Evolutionary conservation across 768 basidiomycete species (phyloP).

Genomic region (Leccinum obscurum): DNA sequence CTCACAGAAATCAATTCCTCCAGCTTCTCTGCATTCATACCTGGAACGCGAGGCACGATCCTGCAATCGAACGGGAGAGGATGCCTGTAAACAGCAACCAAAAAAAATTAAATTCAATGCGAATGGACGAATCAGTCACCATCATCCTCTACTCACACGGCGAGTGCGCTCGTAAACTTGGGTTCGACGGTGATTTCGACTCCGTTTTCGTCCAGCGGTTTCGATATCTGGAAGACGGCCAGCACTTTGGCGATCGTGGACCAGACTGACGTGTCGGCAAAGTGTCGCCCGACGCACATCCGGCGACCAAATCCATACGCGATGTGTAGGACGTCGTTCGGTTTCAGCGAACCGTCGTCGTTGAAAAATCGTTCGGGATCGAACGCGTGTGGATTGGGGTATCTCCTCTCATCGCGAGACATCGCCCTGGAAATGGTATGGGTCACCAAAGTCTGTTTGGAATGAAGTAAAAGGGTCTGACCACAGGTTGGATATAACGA

Average conservation of each 20-base stretch:
- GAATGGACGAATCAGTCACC: not conserved
- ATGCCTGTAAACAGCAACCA: not conserved
- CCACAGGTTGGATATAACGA: constrained; percentile 12
- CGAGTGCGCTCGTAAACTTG: constrained; percentile 9
- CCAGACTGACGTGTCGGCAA: constrained; percentile 24
- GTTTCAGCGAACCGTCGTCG: constrained; percentile 19
- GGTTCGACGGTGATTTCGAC: constrained; percentile 17
- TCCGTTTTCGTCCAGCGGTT: constrained; percentile 4
- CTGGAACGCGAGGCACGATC: constrained; percentile 7
- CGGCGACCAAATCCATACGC: constrained; percentile 29
- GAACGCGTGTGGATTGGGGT: constrained; percentile 36
- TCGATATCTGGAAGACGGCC: constrained; percentile 9
- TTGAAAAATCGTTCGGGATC: constrained; percentile 42
- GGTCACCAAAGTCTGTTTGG: rapidly evolving
- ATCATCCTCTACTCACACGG: constrained; percentile 7
- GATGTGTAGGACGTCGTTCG: constrained; percentile 9
- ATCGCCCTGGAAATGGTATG: constrained; percentile 10
- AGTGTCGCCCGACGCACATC: constrained; percentile 25
- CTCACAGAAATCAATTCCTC: constrained; percentile 9
- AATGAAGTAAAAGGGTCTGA: not conserved
- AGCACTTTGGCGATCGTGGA: constrained; percentile 12
- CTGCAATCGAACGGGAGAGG: constrained; percentile 10
- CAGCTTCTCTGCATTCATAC: constrained; percentile 3
- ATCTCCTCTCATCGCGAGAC: constrained; percentile 28
- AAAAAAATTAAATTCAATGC: not conserved